Percentiles rank a stretch among this genome's conserved stretches.
Conservation (phyloP, 2,329 filamentous ascomycete genomes). For the Xylariaceae sp. region DNA sequence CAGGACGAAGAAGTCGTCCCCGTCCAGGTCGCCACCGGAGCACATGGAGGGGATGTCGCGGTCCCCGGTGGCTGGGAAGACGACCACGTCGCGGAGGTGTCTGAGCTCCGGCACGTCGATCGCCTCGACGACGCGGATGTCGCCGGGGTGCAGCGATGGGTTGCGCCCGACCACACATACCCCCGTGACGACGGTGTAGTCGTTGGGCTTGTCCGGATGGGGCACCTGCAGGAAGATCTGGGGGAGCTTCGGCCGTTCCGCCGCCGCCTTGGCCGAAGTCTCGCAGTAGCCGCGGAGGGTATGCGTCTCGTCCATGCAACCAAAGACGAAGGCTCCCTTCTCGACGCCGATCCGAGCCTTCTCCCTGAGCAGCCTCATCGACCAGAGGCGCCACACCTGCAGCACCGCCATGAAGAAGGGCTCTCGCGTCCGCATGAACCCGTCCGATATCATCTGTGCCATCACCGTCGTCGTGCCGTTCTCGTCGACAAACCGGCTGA, state of each 20-base stretch:
- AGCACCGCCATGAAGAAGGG: slow-evolving; percentile 78
- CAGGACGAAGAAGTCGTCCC: slow-evolving; percentile 90
- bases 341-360: slow-evolving; percentile 81
- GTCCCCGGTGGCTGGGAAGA: slow-evolving; percentile 78
- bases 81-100: slow-evolving; percentile 77
- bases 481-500: slow-evolving; percentile 73
- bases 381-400: slow-evolving; percentile 81
- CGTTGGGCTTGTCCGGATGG: slow-evolving; percentile 43
- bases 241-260: slow-evolving; percentile 52
- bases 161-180: slow-evolving; percentile 83
- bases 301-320: slow-evolving; percentile 78
- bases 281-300: slow-evolving; percentile 64
- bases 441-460: slow-evolving; percentile 67
- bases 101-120: slow-evolving; percentile 65
- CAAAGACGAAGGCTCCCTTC: slow-evolving; percentile 79
- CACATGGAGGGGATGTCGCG: slow-evolving; percentile 87
- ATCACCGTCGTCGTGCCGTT: slow-evolving; percentile 72
- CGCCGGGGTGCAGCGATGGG: slow-evolving; percentile 86
- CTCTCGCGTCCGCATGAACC: slow-evolving; percentile 67
- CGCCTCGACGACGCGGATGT: slow-evolving; percentile 80
- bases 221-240: slow-evolving; percentile 87
- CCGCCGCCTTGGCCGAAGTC: slow-evolving; percentile 27
- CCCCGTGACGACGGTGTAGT: slow-evolving; percentile 62
- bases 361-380: slow-evolving; percentile 82
- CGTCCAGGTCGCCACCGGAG: slow-evolving; percentile 90